Evolutionary conservation across 2,329 filamentous ascomycete species (phyloP), one percentile per base, ranked within the genome.

Genomic region (Pseudodiploospora longispora): DNA sequence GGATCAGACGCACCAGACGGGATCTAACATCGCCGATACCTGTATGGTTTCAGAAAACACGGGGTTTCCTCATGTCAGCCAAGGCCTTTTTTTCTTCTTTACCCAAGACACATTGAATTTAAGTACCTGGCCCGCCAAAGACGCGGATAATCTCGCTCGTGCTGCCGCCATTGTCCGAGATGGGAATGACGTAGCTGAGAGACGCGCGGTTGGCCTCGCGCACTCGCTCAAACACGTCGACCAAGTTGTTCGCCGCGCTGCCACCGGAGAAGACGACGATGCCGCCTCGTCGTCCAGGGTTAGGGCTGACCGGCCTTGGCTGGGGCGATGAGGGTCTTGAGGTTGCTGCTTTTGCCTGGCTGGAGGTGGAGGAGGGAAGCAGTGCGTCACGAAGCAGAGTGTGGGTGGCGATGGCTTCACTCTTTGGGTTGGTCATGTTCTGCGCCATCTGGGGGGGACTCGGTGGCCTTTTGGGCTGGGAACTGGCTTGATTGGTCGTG

Each of bases 121-220:
- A 19, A 19, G 44, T 67, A 83, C 91, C 91, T 52, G 91, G 91
- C 1, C 93, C 93, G 10, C 91, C 93, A 66, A 97, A 93, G 32
- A 97, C 89, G 32, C 93, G 78, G 52, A 96, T 95, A 56, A 96
- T 71, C 68, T 97, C 91, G 37, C 87, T 95, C 3, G 89, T 94
- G 55, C 87, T 94, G 34, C 91, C 91, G 40, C 91, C 91, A 65
- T 97, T 97, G 67, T 97, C 91, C 52, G 86, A 93, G 60, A 96
- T 95, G 32, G 91, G 91, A 42, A 97, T 95, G 47, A 96, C 81
- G 63, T 95, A 94, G 65, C 80, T 87, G 36, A 94, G 67, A 3
- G 75, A 70, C 57, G 83, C 85, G 35, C 75, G 66, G 49, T 84
- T 85, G 54, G 75, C 82, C 50, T 81, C 65, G 9, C 78, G 72